Evolutionary conservation across 2,329 filamentous ascomycete genomes (phyloP).

Genomic region (Drechslerella dactyloides): DNA sequence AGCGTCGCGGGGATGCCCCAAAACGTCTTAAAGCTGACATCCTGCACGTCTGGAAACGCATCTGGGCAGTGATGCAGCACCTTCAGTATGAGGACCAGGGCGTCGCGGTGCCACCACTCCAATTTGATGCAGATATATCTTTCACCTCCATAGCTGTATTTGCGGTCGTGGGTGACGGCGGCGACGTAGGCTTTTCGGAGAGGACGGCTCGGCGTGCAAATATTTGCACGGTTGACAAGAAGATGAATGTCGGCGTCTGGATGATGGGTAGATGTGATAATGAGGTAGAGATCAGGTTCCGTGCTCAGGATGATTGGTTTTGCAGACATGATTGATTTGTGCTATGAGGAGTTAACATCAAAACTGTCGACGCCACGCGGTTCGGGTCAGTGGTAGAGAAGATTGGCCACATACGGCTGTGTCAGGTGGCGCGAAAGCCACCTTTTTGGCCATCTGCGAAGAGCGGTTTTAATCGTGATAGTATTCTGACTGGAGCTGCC

Average conservation of each 20-base stretch:
- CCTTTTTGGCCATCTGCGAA: slow-evolving; percentile 3
- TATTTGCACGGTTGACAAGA: not conserved
- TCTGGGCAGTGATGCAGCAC: slow-evolving; percentile 18
- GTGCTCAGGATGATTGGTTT: slow-evolving; percentile 5
- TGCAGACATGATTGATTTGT: not conserved
- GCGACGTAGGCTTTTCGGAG: slow-evolving; percentile 13
- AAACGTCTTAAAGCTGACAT: slow-evolving; percentile 5
- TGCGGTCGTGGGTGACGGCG: slow-evolving; percentile 11
- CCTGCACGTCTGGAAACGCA: slow-evolving; percentile 5
- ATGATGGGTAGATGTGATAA: slow-evolving; percentile 7
- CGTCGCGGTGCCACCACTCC: slow-evolving; percentile 20
- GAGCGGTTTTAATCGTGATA: too few species aligned
- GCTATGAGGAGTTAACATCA: too few species aligned
- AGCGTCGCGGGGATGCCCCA: slow-evolving; percentile 21
- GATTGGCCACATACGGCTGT: not conserved
- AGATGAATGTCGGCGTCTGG: slow-evolving; percentile 7
- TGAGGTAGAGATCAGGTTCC: slow-evolving; percentile 20
- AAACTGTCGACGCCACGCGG: too few species aligned
- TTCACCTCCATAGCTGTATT: not conserved
- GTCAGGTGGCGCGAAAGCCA: not conserved
- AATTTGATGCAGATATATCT: slow-evolving; percentile 14
- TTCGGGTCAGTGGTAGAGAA: too few species aligned
- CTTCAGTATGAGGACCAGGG: slow-evolving; percentile 21
- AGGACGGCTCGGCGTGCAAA: slow-evolving; percentile 11
- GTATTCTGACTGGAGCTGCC: too few species aligned